A percentile compares a stretch with the other conserved stretches of the same genome.
phyloP scores from a whole-genome alignment of 176 grass and related monocot species.

The Triticum urartu region DNA sequence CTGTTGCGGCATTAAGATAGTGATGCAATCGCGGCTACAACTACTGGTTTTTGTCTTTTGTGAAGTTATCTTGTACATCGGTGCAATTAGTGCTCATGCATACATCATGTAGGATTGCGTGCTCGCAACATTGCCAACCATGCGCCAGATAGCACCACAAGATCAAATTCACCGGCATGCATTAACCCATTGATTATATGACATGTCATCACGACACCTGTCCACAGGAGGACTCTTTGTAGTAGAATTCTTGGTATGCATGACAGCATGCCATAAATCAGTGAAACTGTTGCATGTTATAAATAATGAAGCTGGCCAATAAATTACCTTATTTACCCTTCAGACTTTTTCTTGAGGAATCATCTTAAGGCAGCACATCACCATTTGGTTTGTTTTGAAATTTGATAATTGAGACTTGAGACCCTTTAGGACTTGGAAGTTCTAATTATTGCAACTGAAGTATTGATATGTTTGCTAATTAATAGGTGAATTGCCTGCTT shows the following conservation, averaged over 20 bases:
- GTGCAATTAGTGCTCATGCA: conserved; percentile 1
- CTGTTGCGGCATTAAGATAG: neutral
- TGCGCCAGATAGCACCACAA: neutral
- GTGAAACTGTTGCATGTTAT: neutral
- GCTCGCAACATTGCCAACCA: neutral
- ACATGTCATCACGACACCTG: neutral
- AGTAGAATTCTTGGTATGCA: neutral
- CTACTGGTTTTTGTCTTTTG: neutral
- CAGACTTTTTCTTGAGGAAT: neutral
- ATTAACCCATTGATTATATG: neutral
- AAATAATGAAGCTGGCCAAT: neutral
- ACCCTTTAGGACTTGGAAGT: neutral
- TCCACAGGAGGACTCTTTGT: neutral
- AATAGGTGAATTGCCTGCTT: neutral
- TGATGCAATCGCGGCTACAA: neutral
- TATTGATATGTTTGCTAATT: neutral
- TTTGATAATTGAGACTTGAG: neutral
- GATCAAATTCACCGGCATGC: neutral
- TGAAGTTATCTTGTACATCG: neutral
- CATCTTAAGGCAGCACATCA: conserved; percentile 2
- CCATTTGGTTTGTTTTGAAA: neutral
- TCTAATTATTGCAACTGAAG: conserved; percentile 1
- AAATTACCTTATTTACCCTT: neutral
- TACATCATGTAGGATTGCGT: neutral
- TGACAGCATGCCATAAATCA: neutral